phyloP scores from a whole-genome alignment of 2,329 filamentous ascomycete genomes.

The Tolypocladium endophyticum region DNA sequence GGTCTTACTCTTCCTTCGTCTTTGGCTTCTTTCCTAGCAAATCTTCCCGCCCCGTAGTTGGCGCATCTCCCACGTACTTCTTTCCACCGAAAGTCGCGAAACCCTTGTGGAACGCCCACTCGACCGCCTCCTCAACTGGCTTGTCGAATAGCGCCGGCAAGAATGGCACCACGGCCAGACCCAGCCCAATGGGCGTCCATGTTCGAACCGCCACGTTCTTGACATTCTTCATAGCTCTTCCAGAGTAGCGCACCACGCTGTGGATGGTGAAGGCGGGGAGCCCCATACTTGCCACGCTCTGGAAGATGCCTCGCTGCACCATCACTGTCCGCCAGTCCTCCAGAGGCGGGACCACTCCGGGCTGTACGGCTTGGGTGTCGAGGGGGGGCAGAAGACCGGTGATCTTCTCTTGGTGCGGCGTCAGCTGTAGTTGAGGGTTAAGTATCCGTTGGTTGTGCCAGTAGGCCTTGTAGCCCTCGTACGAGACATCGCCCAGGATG shows the following conservation, averaged over 20 bases:
- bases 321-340: slow-evolving; percentile 90
- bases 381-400: slow-evolving; percentile 32
- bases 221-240: slow-evolving; percentile 69
- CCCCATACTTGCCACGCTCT: slow-evolving; percentile 85
- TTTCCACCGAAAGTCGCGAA: slow-evolving; percentile 64
- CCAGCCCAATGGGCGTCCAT: slow-evolving; percentile 83
- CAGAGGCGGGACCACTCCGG: slow-evolving; percentile 51
- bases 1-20: slow-evolving; percentile 30
- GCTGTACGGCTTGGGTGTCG: slow-evolving; percentile 17
- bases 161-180: slow-evolving; percentile 68
- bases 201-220: slow-evolving; percentile 70
- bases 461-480: slow-evolving; percentile 95
- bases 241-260: slow-evolving; percentile 82
- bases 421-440: slow-evolving; percentile 54
- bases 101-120: slow-evolving; percentile 78
- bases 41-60: slow-evolving; percentile 39
- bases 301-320: slow-evolving; percentile 83
- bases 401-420: slow-evolving; percentile 35
- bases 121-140: slow-evolving; percentile 83
- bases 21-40: slow-evolving; percentile 30
- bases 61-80: slow-evolving; percentile 42
- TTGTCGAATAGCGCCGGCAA: slow-evolving; percentile 80
- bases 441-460: slow-evolving; percentile 69
- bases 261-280: slow-evolving; percentile 91
- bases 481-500: slow-evolving; percentile 75